These are phyloP conservation scores for Termitomyces sp. DNA, from an alignment of 768 basidiomycete species.

Conservation along the genomic window DNA sequence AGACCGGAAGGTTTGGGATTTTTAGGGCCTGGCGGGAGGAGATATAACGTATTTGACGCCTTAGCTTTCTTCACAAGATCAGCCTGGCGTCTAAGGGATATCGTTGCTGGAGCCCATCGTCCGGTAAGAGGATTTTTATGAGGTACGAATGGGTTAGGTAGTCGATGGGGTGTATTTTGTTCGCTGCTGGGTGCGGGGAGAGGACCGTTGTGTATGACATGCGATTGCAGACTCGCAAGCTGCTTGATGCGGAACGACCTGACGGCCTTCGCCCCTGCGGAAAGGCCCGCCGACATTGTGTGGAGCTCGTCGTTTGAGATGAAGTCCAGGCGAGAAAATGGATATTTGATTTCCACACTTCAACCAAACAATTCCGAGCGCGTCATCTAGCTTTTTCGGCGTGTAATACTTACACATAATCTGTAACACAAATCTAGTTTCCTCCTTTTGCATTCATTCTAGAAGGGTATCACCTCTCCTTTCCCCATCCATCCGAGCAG, in stretches of 20 bases:
- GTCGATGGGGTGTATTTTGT: conserved; percentile 17
- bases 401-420: too few species aligned
- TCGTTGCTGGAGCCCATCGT: conserved; percentile 63
- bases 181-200: conserved; percentile 22
- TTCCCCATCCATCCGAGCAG: conserved; percentile 76
- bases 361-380: not conserved
- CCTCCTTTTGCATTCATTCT: conserved; percentile 13
- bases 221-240: conserved; percentile 23
- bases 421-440: not conserved
- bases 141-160: conserved; percentile 71
- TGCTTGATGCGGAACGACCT: conserved; percentile 43
- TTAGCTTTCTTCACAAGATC: conserved; percentile 73
- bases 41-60: conserved; percentile 40
- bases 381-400: too few species aligned
- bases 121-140: conserved; percentile 51
- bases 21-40: conserved; percentile 71
- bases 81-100: conserved; percentile 73
- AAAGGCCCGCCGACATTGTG: conserved; percentile 9
- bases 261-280: conserved; percentile 21
- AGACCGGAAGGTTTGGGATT: conserved; percentile 7
- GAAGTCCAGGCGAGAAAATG: not conserved
- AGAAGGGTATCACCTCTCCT: conserved; percentile 44
- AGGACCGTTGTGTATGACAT: conserved; percentile 33
- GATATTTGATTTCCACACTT: not conserved
- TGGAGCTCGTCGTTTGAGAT: not conserved